These are phyloP conservation scores for Thyridium curvatum DNA, from an alignment of 2,329 filamentous ascomycete species.

Conservation along the genomic window DNA sequence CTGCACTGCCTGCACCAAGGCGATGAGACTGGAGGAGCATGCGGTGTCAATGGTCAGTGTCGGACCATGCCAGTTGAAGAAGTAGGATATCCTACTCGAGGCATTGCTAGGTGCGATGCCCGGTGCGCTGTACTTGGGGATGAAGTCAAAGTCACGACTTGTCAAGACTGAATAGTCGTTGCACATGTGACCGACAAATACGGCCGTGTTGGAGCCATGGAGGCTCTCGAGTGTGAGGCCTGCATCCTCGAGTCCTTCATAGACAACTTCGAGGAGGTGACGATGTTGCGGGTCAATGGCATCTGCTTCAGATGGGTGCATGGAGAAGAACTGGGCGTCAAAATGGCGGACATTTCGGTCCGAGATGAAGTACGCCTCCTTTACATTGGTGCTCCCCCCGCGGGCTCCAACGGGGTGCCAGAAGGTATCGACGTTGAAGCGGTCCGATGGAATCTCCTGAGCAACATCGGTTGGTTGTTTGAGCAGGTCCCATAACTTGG, in stretches of 20 bases:
- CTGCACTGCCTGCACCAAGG: slow-evolving; percentile 29
- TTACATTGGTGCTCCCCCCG: slow-evolving; percentile 15
- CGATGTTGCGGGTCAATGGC: slow-evolving; percentile 27
- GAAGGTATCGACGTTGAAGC: slow-evolving; percentile 5
- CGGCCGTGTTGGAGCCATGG: slow-evolving; percentile 16
- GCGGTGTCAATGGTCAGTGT: slow-evolving; percentile 36
- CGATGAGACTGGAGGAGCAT: slow-evolving; percentile 31
- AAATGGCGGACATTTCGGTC: slow-evolving; percentile 11
- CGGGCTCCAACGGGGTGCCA: no score
- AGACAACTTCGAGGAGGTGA: slow-evolving; percentile 23
- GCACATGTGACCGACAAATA: slow-evolving; percentile 17
- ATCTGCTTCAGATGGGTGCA: slow-evolving; percentile 17
- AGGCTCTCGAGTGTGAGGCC: slow-evolving; percentile 12
- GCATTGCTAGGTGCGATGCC: slow-evolving; percentile 21
- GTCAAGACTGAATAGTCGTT: slow-evolving; percentile 15
- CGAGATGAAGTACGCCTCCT: slow-evolving; percentile 12
- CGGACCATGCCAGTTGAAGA: slow-evolving; percentile 30
- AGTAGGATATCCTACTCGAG: slow-evolving; percentile 31
- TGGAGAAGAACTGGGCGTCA: slow-evolving; percentile 21
- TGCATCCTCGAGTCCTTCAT: slow-evolving; percentile 20
- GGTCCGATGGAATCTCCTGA: slow-evolving; percentile 7
- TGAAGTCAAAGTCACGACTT: slow-evolving; percentile 9
- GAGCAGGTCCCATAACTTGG: slow-evolving; percentile 10
- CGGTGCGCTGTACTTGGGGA: slow-evolving; percentile 15
- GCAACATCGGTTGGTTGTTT: no score